These are phyloP conservation scores for Malania oleifera DNA, from an alignment of 164 flowering plant species.

Conservation along the genomic window DNA sequence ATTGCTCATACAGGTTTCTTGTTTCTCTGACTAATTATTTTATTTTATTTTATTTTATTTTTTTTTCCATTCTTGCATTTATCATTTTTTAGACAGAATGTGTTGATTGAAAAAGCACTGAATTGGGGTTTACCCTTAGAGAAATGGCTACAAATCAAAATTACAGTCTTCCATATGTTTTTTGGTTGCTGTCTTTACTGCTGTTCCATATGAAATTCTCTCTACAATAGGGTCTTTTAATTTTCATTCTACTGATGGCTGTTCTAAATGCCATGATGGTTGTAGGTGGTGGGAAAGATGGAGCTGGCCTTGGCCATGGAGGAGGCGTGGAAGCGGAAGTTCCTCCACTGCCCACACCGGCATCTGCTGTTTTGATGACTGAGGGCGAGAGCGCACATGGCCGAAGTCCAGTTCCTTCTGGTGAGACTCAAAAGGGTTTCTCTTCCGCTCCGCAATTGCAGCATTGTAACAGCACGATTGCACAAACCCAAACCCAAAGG, in stretches of 20 bases:
- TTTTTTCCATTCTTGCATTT: not conserved
- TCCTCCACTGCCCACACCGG: constrained; percentile 13
- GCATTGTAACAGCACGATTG: constrained; percentile 28
- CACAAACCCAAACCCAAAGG: too few relatives aligned
- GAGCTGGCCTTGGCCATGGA: constrained; percentile 24
- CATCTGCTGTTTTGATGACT: constrained; percentile 21
- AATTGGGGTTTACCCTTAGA: not conserved
- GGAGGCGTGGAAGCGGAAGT: constrained; percentile 36
- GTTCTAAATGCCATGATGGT: not conserved
- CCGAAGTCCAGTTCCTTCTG: constrained; percentile 12
- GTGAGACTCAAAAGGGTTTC: constrained; percentile 28
- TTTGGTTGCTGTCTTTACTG: not conserved
- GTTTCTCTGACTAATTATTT: not conserved
- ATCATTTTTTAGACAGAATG: not conserved
- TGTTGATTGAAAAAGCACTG: not conserved
- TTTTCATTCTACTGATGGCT: not conserved
- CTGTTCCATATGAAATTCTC: too few relatives aligned
- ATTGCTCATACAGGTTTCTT: constrained; percentile 38
- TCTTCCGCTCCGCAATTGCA: constrained; percentile 32
- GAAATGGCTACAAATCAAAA: too few relatives aligned
- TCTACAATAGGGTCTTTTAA: too few relatives aligned
- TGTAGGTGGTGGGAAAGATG: constrained; percentile 55
- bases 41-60: not conserved
- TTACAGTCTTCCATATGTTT: not conserved
- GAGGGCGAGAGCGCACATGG: constrained; percentile 13